A percentile compares a stretch with the other conserved stretches of the same genome.
Evolutionary conservation across 2,329 filamentous ascomycete genomes (phyloP).

Genomic region (Rhinocladiella mackenziei): DNA sequence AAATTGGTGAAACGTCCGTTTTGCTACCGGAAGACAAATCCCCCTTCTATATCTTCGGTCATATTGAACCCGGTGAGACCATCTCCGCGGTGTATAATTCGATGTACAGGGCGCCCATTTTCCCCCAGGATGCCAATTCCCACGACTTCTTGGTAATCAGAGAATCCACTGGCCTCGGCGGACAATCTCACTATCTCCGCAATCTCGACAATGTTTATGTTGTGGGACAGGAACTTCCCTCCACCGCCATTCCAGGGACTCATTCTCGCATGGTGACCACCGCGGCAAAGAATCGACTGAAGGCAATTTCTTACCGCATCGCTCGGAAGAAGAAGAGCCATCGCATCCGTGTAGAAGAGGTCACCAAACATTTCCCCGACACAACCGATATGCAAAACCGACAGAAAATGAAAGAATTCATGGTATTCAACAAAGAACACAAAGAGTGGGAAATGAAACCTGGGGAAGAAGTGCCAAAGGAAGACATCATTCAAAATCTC

Average conservation of each 20-base stretch:
- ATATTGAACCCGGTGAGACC: slow-evolving; percentile 84
- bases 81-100: slow-evolving; percentile 89
- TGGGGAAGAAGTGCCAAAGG: slow-evolving; percentile 72
- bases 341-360: slow-evolving; percentile 70
- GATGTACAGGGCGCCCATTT: slow-evolving; percentile 92
- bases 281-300: slow-evolving; percentile 92
- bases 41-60: slow-evolving; percentile 91
- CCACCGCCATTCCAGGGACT: slow-evolving; percentile 85
- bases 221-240: slow-evolving; percentile 89
- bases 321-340: slow-evolving; percentile 70
- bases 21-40: slow-evolving; percentile 91
- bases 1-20: slow-evolving; percentile 83
- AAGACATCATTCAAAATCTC: slow-evolving; percentile 75
- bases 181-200: slow-evolving; percentile 75
- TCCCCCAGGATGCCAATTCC: slow-evolving; percentile 71
- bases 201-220: slow-evolving; percentile 88
- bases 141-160: slow-evolving; percentile 86
- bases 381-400: slow-evolving; percentile 93
- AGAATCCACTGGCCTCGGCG: slow-evolving; percentile 72
- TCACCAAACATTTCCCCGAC: slow-evolving; percentile 87
- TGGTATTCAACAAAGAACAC: slow-evolving; percentile 80
- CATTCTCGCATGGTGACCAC: slow-evolving; percentile 95
- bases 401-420: slow-evolving; percentile 95
- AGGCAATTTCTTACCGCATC: slow-evolving; percentile 90
- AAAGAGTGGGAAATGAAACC: slow-evolving; percentile 80